Evolutionary conservation across 2,329 filamentous ascomycete genomes (phyloP).

Genomic region (Aspergillus thermomutatus): DNA sequence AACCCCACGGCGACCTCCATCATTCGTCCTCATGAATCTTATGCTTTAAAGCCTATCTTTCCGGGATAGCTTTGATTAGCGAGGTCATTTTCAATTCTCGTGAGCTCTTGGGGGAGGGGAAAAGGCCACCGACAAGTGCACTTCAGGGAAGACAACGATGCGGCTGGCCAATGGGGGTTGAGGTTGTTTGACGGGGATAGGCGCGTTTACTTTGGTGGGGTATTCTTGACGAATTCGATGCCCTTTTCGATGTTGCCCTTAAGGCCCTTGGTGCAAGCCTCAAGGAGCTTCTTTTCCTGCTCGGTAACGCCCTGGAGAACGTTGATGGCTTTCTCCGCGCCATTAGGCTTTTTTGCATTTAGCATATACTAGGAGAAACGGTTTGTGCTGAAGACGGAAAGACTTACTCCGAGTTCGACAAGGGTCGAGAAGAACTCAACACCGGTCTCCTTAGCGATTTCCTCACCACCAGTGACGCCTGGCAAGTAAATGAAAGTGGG

Average conservation of each 20-base stretch:
- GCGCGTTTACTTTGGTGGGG: constrained; percentile 76
- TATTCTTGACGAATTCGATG: constrained; percentile 81
- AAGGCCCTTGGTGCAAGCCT: constrained; percentile 71
- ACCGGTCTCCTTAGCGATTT: constrained; percentile 77
- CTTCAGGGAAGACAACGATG: constrained; percentile 8
- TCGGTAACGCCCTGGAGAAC: constrained; percentile 73
- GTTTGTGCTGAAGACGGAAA: constrained; percentile 2
- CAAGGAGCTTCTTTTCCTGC: constrained; percentile 83
- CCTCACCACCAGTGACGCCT: constrained; percentile 82
- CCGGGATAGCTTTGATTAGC: constrained; percentile 34
- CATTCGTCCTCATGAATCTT: constrained; percentile 26
- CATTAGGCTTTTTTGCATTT: constrained; percentile 60
- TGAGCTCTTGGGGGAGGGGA: not conserved
- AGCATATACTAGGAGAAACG: constrained; percentile 12
- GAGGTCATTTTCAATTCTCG: constrained; percentile 26
- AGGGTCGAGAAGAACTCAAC: constrained; percentile 94
- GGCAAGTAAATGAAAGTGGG: constrained; percentile 94
- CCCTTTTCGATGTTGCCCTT: constrained; percentile 95
- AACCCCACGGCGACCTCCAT: constrained; percentile 12
- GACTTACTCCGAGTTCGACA: constrained; percentile 87
- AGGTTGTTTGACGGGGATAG: constrained; percentile 27
- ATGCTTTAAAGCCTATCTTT: constrained; percentile 46
- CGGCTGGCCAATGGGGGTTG: constrained; percentile 20
- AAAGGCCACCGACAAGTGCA: constrained; percentile 12
- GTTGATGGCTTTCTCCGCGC: constrained; percentile 82